Evolutionary conservation across 73 alveolate species (phyloP).

Genomic region (Durusdinium trenchii): DNA sequence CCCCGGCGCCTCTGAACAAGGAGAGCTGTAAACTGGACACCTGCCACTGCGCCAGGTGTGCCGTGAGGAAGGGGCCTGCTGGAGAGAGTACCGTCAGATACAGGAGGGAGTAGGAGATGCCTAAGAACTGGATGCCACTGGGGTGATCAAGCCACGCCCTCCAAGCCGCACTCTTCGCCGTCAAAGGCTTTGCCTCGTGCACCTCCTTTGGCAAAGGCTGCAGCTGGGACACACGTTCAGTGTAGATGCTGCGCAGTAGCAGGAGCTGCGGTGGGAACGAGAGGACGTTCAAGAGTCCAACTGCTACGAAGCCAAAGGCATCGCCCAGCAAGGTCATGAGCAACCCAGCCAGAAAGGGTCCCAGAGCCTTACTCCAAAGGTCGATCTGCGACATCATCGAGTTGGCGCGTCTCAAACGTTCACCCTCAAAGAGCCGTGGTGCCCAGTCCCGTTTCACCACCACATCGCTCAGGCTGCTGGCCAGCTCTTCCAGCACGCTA

Average conservation of each 20-base stretch:
- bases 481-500: conserved; percentile 48
- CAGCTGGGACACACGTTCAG: neutral
- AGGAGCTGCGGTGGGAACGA: conserved; percentile 39
- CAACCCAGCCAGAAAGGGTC: conserved; percentile 40
- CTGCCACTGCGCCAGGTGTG: neutral
- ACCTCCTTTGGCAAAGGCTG: conserved; percentile 24
- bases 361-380: neutral
- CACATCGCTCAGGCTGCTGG: conserved; percentile 23
- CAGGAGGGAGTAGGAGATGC: conserved; percentile 40
- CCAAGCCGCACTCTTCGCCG: conserved; percentile 39
- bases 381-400: conserved; percentile 60
- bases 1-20: conserved; percentile 14
- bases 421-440: conserved; percentile 2
- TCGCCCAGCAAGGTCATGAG: conserved; percentile 24
- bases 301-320: neutral
- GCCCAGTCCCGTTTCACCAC: conserved; percentile 64
- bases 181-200: conserved; percentile 13
- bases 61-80: conserved; percentile 26
- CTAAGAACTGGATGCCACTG: conserved; percentile 47
- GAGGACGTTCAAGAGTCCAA: conserved; percentile 42
- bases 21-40: conserved; percentile 22
- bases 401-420: neutral
- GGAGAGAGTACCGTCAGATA: conserved; percentile 56
- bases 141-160: conserved; percentile 42
- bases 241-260: neutral